Evolutionary conservation across 2,329 filamentous ascomycete genomes (phyloP).

Genomic region (Aspergillus uvarum): DNA sequence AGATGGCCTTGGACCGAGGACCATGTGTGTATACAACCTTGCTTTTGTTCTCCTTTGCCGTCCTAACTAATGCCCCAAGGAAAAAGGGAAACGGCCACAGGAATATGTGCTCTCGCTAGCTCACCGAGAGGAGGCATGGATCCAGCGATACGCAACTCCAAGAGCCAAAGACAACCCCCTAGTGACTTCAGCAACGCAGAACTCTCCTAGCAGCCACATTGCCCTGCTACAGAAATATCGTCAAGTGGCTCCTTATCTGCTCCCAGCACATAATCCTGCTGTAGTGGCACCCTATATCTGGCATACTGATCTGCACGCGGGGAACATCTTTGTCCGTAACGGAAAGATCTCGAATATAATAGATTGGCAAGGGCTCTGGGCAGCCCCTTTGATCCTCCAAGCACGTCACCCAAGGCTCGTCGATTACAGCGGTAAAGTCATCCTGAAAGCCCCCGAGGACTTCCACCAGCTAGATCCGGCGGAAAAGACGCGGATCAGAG

Average conservation of each 20-base stretch:
- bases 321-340: constrained; percentile 42
- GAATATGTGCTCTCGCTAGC: constrained; percentile 35
- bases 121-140: constrained; percentile 37
- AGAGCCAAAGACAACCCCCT: constrained; percentile 23
- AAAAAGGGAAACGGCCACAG: constrained; percentile 32
- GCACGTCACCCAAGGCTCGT: constrained; percentile 24
- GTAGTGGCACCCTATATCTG: constrained; percentile 35
- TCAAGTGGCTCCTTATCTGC: constrained; percentile 29
- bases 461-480: constrained; percentile 22
- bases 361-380: constrained; percentile 44
- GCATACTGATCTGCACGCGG: constrained; percentile 42
- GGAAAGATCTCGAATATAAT: constrained; percentile 41
- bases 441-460: constrained; percentile 25
- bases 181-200: constrained; percentile 26
- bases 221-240: constrained; percentile 36
- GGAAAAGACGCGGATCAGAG: constrained; percentile 16
- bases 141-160: constrained; percentile 29
- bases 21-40: constrained; percentile 34
- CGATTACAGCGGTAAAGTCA: constrained; percentile 27
- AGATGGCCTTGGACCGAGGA: constrained; percentile 40
- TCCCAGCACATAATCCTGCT: constrained; percentile 23
- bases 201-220: constrained; percentile 32
- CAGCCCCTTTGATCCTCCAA: constrained; percentile 27
- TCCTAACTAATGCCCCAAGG: not conserved
- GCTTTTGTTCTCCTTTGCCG: not conserved